These are phyloP conservation scores for Darksidea phi DNA, from an alignment of 495 filamentous ascomycete genomes.

Conservation along the genomic window DNA sequence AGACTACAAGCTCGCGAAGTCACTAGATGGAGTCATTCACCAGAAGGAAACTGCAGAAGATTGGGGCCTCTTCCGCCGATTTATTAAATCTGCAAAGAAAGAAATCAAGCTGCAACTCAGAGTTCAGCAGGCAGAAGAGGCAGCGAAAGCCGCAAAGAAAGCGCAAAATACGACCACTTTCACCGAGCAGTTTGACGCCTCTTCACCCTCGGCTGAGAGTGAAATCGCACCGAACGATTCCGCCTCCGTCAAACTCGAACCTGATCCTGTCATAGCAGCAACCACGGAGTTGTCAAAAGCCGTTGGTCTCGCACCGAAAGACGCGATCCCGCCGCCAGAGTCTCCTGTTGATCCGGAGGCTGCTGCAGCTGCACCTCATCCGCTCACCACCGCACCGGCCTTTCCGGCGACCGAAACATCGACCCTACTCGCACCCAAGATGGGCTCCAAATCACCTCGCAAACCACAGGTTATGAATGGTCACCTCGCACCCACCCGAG, in stretches of 20 bases:
- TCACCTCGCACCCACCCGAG: not conserved
- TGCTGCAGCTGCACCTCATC: not conserved
- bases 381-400: constrained; percentile 4
- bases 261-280: too few species aligned
- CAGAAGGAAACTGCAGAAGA: constrained; percentile 33
- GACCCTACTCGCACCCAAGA: constrained; percentile 7
- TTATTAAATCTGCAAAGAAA: constrained; percentile 37
- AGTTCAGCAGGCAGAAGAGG: too few species aligned
- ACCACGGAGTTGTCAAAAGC: too few species aligned
- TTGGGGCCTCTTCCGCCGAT: constrained; percentile 29
- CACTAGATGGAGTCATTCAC: constrained; percentile 37
- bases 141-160: too few species aligned
- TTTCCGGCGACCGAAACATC: constrained; percentile 1
- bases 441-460: constrained; percentile 10
- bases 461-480: not conserved
- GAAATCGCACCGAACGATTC: too few species aligned
- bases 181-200: too few species aligned
- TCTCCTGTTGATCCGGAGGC: not conserved
- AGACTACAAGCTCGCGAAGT: constrained; percentile 19
- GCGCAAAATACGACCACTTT: too few species aligned
- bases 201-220: too few species aligned
- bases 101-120: not conserved
- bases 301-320: too few species aligned
- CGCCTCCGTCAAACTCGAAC: too few species aligned
- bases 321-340: not conserved